phyloP scores from a whole-genome alignment of 1,139 yeast genomes.

The Scheffersomyces cryptocercus region DNA sequence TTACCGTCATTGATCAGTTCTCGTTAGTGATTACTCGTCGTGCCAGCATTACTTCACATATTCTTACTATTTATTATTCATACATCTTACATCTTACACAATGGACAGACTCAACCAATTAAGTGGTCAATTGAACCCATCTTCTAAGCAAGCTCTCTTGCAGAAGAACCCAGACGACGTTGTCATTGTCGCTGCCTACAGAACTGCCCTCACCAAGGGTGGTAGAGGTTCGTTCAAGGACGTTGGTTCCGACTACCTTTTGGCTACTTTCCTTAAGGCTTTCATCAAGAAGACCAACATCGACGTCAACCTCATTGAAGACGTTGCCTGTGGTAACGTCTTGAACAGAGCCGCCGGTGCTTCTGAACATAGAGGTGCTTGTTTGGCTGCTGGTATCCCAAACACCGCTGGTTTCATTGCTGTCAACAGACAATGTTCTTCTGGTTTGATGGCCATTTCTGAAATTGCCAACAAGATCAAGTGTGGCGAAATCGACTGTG shows the following conservation, averaged over 20 bases:
- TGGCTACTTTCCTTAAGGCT: conserved; percentile 62
- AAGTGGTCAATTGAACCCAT: conserved; percentile 54
- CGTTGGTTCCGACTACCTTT: conserved; percentile 71
- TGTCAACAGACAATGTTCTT: conserved; percentile 90
- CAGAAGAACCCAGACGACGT: conserved; percentile 82
- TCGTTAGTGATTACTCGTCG: too few relatives aligned
- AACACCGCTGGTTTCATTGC: conserved; percentile 73
- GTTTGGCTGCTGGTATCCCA: conserved; percentile 51
- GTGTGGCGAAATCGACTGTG: conserved; percentile 86
- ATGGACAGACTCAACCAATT: conserved; percentile 67
- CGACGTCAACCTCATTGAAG: conserved; percentile 71
- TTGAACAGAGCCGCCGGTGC: conserved; percentile 91
- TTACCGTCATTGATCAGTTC: too few relatives aligned
- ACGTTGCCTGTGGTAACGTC: conserved; percentile 86
- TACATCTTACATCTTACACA: conserved; percentile 8
- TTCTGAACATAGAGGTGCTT: conserved; percentile 84
- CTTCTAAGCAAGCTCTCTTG: conserved; percentile 42
- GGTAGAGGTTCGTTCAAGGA: conserved; percentile 82
- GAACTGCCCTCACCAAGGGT: conserved; percentile 87
- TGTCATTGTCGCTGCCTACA: conserved; percentile 81
- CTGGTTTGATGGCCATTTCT: conserved; percentile 87
- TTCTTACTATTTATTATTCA: conserved; percentile 1
- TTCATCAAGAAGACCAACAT: conserved; percentile 62
- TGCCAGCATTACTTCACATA: neutral
- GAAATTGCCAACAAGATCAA: conserved; percentile 87